Conservation (phyloP, 306 rosid species). For the Myrica gale region DNA sequence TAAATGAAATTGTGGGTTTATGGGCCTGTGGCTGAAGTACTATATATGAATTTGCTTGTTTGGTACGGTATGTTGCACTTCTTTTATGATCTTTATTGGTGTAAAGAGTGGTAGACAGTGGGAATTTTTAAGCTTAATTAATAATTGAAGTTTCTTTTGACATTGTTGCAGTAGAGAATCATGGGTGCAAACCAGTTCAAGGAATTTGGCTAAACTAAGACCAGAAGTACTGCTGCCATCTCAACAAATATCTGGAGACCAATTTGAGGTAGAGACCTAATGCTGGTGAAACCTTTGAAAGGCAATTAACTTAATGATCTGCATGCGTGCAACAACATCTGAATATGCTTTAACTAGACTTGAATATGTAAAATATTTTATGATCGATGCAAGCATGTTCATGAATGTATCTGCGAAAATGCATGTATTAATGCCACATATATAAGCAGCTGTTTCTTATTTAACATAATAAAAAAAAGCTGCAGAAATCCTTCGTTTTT, state of each 20-base stretch:
- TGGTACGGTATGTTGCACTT: neutral
- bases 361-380: neutral
- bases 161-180: slow-evolving; percentile 46
- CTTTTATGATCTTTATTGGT: neutral
- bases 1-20: too few species aligned
- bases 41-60: neutral
- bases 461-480: neutral
- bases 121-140: neutral
- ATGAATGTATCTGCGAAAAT: neutral
- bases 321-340: too few species aligned
- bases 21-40: too few species aligned
- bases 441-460: neutral
- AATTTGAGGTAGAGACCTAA: slow-evolving; percentile 44
- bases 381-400: neutral
- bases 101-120: neutral
- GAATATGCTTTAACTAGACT: neutral
- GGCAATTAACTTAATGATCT: neutral
- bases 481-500: neutral
- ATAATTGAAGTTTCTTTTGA: neutral
- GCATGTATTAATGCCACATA: neutral
- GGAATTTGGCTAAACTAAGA: slow-evolving; percentile 38
- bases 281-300: neutral
- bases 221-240: slow-evolving; percentile 34
- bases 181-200: slow-evolving; percentile 37
- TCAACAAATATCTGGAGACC: slow-evolving; percentile 36